A percentile compares a stretch with the other conserved stretches of the same genome.
Evolutionary conservation across 495 filamentous ascomycete genomes (phyloP).

Genomic region (Penicillium robsamsonii): DNA sequence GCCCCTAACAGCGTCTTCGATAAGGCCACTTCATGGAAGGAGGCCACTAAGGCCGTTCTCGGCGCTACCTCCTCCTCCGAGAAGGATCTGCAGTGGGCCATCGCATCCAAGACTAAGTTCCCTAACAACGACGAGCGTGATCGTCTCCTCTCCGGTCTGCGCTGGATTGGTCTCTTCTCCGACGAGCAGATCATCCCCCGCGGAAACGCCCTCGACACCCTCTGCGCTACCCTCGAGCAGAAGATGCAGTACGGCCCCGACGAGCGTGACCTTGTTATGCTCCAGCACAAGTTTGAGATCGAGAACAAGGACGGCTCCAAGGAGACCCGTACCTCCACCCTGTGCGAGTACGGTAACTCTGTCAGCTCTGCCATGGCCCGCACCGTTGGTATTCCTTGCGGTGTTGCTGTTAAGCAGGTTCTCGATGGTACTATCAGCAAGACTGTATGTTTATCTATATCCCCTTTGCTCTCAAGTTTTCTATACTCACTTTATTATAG

Average conservation of each 20-base stretch:
- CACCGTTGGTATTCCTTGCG: constrained; percentile 61
- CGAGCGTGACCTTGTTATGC: constrained; percentile 84
- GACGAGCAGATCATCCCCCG: constrained; percentile 67
- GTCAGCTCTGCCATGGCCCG: constrained; percentile 82
- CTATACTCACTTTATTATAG: constrained; percentile 13
- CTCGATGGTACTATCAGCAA: constrained; percentile 76
- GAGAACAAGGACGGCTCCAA: constrained; percentile 72
- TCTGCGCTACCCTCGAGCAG: constrained; percentile 85
- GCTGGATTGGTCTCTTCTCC: constrained; percentile 88
- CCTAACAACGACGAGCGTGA: constrained; percentile 66
- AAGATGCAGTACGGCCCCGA: constrained; percentile 86
- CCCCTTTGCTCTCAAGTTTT: neutral
- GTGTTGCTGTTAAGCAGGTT: constrained; percentile 72
- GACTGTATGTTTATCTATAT: constrained; percentile 38
- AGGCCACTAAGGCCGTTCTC: constrained; percentile 72
- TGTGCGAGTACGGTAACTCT: constrained; percentile 83
- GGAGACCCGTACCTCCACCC: constrained; percentile 76
- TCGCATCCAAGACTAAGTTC: constrained; percentile 74
- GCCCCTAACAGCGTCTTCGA: constrained; percentile 60
- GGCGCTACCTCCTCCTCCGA: constrained; percentile 59
- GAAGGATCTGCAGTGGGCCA: constrained; percentile 66
- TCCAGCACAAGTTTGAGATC: constrained; percentile 93
- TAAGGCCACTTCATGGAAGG: constrained; percentile 69
- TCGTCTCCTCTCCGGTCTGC: constrained; percentile 71
- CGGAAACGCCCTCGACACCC: constrained; percentile 81